These are phyloP conservation scores for Aspergillus viridinutans DNA, from an alignment of 2,329 filamentous ascomycete species.

Conservation along the genomic window DNA sequence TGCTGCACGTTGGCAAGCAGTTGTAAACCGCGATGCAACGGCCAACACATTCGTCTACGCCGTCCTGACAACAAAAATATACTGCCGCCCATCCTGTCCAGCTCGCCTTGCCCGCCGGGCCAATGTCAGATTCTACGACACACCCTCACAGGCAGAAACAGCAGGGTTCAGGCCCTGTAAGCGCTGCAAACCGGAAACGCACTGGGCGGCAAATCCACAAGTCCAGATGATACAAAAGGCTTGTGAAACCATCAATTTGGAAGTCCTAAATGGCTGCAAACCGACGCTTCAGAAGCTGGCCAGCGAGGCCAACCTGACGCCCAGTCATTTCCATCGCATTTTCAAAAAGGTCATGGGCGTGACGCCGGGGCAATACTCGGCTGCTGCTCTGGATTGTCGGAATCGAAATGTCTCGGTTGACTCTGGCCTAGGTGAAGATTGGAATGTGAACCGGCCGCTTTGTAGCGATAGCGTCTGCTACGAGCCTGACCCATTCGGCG, in stretches of 20 bases:
- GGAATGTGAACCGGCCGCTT: conserved; percentile 1
- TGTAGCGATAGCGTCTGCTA: background rate
- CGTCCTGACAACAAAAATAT: conserved; percentile 54
- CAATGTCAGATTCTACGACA: conserved; percentile 53
- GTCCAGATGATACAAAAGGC: conserved; percentile 26
- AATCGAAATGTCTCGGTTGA: background rate
- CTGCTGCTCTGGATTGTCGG: conserved; percentile 7
- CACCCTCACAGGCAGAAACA: conserved; percentile 43
- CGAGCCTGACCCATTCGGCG: background rate
- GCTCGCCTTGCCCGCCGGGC: conserved; percentile 56
- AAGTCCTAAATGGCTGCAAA: conserved; percentile 21
- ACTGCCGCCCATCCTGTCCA: conserved; percentile 53
- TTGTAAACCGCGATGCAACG: conserved; percentile 42
- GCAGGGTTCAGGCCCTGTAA: conserved; percentile 55
- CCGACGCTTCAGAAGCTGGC: conserved; percentile 46
- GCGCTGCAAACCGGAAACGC: conserved; percentile 48
- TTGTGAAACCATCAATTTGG: conserved; percentile 28
- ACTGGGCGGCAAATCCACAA: conserved; percentile 28
- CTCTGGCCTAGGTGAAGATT: background rate
- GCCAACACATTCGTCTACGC: conserved; percentile 52
- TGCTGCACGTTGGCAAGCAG: conserved; percentile 41
- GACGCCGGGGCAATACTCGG: conserved; percentile 44
- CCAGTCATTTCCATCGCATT: conserved; percentile 52
- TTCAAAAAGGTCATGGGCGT: conserved; percentile 51
- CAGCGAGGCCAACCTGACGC: conserved; percentile 44